phyloP scores from a whole-genome alignment of 495 filamentous ascomycete genomes.

The Hypoxylon lenormandii region DNA sequence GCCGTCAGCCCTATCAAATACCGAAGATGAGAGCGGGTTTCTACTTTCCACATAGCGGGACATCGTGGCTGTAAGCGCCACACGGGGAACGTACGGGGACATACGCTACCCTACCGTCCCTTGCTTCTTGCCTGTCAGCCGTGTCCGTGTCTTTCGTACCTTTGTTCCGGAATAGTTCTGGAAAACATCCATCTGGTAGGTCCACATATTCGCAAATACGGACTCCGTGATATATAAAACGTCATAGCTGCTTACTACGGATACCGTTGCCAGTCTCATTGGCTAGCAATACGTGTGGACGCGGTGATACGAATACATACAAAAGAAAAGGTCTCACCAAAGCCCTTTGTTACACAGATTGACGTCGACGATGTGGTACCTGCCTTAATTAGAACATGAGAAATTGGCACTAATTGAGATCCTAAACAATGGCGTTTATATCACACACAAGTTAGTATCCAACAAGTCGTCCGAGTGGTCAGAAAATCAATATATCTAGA shows the following conservation, averaged over 20 bases:
- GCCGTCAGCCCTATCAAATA: constrained; percentile 38
- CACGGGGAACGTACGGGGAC: neutral
- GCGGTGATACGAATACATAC: neutral
- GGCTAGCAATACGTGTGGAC: constrained; percentile 16
- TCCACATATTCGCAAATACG: constrained; percentile 18
- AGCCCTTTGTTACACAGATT: constrained; percentile 7
- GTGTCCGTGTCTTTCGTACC: neutral
- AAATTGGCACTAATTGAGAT: neutral
- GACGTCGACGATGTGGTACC: constrained; percentile 7
- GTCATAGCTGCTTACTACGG: constrained; percentile 18
- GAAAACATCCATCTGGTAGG: constrained; percentile 26
- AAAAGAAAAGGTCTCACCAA: constrained; percentile 3
- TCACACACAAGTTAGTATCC: neutral
- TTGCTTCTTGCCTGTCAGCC: constrained; percentile 1
- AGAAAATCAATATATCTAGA: neutral
- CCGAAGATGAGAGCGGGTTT: constrained; percentile 3
- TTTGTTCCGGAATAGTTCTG: constrained; percentile 34
- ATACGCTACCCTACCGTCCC: constrained; percentile 13
- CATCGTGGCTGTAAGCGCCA: constrained; percentile 35
- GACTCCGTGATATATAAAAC: constrained; percentile 17
- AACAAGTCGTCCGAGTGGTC: neutral
- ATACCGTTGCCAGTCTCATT: constrained; percentile 1
- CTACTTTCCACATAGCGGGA: constrained; percentile 5
- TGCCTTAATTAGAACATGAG: neutral
- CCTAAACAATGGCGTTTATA: neutral